Percentiles rank a stretch among this genome's conserved stretches.
Evolutionary conservation across 2,329 filamentous ascomycete species (phyloP).

Genomic region (Xylaria sp.): DNA sequence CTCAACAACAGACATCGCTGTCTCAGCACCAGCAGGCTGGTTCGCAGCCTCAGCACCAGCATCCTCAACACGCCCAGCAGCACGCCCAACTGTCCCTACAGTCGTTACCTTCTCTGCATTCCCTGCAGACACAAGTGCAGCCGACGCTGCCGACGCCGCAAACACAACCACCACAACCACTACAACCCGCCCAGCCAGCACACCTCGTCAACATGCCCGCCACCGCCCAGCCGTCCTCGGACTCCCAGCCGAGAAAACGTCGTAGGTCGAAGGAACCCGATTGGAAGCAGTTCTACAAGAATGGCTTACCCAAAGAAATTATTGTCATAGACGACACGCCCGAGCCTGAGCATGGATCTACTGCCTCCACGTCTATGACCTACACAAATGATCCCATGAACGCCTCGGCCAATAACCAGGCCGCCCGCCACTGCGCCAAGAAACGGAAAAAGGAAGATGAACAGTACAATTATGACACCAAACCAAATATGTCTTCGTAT

Average conservation of each 20-base stretch:
- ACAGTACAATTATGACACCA: conserved; percentile 64
- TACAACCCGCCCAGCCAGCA: not conserved
- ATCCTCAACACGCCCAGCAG: no score
- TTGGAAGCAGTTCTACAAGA: conserved; percentile 77
- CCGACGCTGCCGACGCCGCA: not conserved
- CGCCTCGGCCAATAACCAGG: conserved; percentile 23
- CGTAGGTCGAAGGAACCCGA: conserved; percentile 61
- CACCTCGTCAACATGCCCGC: conserved; percentile 34
- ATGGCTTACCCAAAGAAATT: conserved; percentile 76
- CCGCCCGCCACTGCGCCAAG: conserved; percentile 57
- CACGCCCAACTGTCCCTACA: no score
- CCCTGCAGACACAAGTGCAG: not conserved
- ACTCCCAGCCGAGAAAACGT: conserved; percentile 43
- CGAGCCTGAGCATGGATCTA: conserved; percentile 42
- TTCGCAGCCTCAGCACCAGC: no score
- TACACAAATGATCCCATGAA: conserved; percentile 33
- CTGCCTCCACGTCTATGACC: conserved; percentile 34
- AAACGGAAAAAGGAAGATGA: conserved; percentile 64
- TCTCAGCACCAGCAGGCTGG: no score
- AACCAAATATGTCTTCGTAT: conserved; percentile 58
- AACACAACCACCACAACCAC: not conserved
- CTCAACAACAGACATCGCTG: no score
- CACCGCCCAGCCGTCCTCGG: conserved; percentile 25
- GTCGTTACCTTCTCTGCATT: no score
- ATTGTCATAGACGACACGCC: conserved; percentile 77